These are phyloP conservation scores for Spinellus fusiger DNA, from an alignment of 192 early-diverging fungal genomes.

Conservation along the genomic window DNA sequence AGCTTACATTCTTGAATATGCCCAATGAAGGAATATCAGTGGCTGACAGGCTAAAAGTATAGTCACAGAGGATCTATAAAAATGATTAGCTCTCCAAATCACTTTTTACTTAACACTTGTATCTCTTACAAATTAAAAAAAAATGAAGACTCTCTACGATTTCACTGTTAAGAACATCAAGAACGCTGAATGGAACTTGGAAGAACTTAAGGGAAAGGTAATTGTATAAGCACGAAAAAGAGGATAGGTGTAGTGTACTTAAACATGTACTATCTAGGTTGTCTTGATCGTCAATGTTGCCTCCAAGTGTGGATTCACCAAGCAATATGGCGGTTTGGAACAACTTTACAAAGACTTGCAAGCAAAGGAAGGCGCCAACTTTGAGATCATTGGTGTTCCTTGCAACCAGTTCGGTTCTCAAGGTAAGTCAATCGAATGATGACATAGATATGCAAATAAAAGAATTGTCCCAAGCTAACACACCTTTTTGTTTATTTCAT, in stretches of 20 bases:
- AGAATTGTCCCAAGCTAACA: neutral
- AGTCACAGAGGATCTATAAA: no score
- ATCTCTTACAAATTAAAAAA: no score
- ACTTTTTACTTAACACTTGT: no score
- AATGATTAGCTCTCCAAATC: no score
- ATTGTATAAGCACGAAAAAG: neutral
- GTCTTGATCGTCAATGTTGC: slow-evolving; percentile 84
- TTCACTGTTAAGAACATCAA: slow-evolving; percentile 22
- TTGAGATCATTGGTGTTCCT: slow-evolving; percentile 87
- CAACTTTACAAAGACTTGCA: slow-evolving; percentile 59
- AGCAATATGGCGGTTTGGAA: slow-evolving; percentile 69
- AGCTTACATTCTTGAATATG: no score
- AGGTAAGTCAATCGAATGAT: slow-evolving; percentile 14
- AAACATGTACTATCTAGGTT: neutral
- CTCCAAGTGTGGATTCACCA: slow-evolving; percentile 84
- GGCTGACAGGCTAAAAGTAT: no score
- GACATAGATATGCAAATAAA: neutral
- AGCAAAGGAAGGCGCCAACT: slow-evolving; percentile 51
- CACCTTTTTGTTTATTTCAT: neutral
- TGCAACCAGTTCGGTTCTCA: slow-evolving; percentile 84
- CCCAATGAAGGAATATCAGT: no score
- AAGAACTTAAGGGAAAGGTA: slow-evolving; percentile 27
- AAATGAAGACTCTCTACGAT: slow-evolving; percentile 25
- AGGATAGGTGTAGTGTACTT: neutral
- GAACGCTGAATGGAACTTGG: slow-evolving; percentile 19